A percentile compares a stretch with the other conserved stretches of the same genome.
Evolutionary conservation across 148 eudicot species (phyloP).

Genomic region (Cornus suecica): DNA sequence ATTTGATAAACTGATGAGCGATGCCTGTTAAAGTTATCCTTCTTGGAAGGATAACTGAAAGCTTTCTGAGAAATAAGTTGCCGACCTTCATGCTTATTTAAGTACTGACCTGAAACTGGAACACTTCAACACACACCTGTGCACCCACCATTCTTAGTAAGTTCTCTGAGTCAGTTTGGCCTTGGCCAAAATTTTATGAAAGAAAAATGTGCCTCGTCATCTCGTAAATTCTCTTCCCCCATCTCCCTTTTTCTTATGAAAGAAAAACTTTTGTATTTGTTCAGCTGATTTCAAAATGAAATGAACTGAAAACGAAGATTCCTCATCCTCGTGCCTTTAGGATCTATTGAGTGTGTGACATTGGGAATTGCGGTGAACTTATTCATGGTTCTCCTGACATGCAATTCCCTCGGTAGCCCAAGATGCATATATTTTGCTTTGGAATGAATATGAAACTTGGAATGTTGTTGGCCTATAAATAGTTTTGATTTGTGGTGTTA

Average conservation of each 20-base stretch:
- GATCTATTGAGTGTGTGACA: too few species aligned
- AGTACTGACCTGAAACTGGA: neutral
- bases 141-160: neutral
- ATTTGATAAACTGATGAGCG: too few species aligned
- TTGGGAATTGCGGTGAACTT: too few species aligned
- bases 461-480: neutral
- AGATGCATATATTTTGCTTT: neutral
- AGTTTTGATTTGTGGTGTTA: neutral
- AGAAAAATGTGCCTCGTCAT: too few species aligned
- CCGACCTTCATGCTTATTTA: neutral
- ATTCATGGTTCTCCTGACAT: neutral
- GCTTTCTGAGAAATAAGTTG: neutral
- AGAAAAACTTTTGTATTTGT: too few species aligned
- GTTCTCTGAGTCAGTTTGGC: neutral
- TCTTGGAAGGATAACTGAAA: neutral
- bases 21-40: neutral
- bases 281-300: too few species aligned
- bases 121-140: neutral
- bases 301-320: too few species aligned
- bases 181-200: neutral
- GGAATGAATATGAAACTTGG: neutral
- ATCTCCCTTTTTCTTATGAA: too few species aligned
- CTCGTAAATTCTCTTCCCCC: too few species aligned
- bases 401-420: neutral
- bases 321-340: neutral